A percentile compares a stretch with the other conserved stretches of the same genome.
phyloP scores from a whole-genome alignment of 2,329 filamentous ascomycete species.

The Harringtonia aguacate region DNA sequence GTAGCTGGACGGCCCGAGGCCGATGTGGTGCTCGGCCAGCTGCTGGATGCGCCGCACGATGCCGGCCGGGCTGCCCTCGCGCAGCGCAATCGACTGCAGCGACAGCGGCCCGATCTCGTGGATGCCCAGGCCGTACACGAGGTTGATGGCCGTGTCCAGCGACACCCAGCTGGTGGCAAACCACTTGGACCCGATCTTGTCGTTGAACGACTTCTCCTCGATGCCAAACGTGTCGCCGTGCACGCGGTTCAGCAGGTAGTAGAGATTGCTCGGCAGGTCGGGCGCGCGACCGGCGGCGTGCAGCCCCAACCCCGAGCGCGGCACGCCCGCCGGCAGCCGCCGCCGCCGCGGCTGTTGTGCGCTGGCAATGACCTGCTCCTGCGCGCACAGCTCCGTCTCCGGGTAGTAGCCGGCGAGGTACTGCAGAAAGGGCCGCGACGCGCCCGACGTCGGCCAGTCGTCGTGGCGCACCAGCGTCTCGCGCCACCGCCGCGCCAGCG shows the following conservation, averaged over 20 bases:
- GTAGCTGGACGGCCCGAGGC: conserved; percentile 52
- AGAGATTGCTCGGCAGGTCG: conserved; percentile 6
- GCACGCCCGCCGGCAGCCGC: not conserved
- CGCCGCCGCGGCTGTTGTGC: not conserved
- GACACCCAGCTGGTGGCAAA: conserved; percentile 66
- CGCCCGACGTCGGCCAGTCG: conserved; percentile 30
- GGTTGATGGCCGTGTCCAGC: conserved; percentile 59
- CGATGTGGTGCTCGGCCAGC: conserved; percentile 52
- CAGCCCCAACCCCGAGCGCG: too few relatives aligned
- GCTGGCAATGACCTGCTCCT: conserved; percentile 22
- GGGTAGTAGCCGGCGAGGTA: conserved; percentile 37
- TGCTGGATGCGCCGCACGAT: conserved; percentile 49
- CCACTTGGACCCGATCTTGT: conserved; percentile 65
- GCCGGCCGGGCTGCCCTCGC: conserved; percentile 41
- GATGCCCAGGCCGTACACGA: conserved; percentile 61
- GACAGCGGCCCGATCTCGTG: conserved; percentile 63
- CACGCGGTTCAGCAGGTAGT: conserved; percentile 17
- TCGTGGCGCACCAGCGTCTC: conserved; percentile 25
- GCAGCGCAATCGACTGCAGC: conserved; percentile 64
- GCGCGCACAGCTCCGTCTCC: conserved; percentile 21
- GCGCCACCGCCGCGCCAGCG: conserved; percentile 37
- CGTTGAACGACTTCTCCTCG: conserved; percentile 43
- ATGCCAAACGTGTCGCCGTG: conserved; percentile 28
- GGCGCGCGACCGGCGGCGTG: too few relatives aligned
- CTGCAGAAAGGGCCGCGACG: conserved; percentile 34